These are phyloP conservation scores for Apocynum venetum DNA, from an alignment of 257 asterid genomes.

Conservation along the genomic window DNA sequence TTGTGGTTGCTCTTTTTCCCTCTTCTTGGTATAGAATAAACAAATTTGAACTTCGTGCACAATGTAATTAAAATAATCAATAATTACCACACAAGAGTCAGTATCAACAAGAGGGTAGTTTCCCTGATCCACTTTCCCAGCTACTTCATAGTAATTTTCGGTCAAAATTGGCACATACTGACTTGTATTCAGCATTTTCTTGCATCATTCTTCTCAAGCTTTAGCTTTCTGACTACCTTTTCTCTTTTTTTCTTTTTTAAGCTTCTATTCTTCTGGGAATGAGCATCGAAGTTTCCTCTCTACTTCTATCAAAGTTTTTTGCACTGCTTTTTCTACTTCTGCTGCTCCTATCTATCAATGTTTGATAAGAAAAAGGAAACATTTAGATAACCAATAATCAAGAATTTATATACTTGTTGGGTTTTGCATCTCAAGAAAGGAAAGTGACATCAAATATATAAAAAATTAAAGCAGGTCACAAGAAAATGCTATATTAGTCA, in stretches of 20 bases:
- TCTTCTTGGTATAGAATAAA: no score
- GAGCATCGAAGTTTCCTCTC: slow-evolving; percentile 32
- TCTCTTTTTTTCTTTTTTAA: background rate
- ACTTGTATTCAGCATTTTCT: background rate
- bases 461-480: background rate
- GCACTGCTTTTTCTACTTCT: slow-evolving; percentile 41
- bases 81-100: background rate
- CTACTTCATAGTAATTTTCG: background rate
- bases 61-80: background rate
- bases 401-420: background rate
- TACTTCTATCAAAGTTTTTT: slow-evolving; percentile 30
- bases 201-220: background rate
- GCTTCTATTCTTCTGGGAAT: background rate
- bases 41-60: background rate
- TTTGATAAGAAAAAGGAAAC: no score
- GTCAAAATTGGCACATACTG: slow-evolving; percentile 5
- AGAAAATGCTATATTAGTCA: background rate
- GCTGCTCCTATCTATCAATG: slow-evolving; percentile 33
- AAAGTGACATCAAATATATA: background rate
- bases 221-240: background rate
- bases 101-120: background rate
- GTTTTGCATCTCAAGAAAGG: background rate
- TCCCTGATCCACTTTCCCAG: background rate
- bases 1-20: no score
- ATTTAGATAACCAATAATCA: background rate